Conservation (phyloP, 2,329 filamentous ascomycete genomes). For the Penicillium oxalicum region DNA sequence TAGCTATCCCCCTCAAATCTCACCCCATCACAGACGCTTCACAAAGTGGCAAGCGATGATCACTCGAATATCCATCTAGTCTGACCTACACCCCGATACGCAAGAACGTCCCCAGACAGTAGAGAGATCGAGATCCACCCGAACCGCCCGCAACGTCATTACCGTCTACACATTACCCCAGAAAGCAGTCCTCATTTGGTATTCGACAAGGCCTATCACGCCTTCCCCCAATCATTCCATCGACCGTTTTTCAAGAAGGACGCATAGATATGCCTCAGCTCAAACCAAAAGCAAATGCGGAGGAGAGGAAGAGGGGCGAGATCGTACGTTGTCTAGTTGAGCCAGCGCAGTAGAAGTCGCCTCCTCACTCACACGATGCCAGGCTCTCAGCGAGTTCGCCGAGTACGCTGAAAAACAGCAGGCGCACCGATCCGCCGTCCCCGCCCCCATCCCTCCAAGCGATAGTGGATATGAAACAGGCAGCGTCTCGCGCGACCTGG, state of each 20-base stretch:
- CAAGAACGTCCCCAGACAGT: no score
- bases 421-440: conserved; percentile 41
- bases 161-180: conserved; percentile 1
- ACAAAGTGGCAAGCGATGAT: conserved; percentile 33
- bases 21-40: conserved; percentile 1
- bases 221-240: not conserved
- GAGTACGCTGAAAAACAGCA: conserved; percentile 97
- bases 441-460: conserved; percentile 28
- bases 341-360: not conserved
- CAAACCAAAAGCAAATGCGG: conserved; percentile 56
- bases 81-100: conserved; percentile 15
- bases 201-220: conserved; percentile 2
- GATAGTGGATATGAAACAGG: conserved; percentile 35
- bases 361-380: conserved; percentile 8
- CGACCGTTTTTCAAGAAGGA: not conserved
- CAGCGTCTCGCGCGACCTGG: conserved; percentile 33
- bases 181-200: conserved; percentile 5
- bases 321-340: conserved; percentile 51
- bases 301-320: conserved; percentile 82
- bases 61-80: conserved; percentile 39
- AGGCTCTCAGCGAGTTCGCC: conserved; percentile 90
- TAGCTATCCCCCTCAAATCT: not conserved
- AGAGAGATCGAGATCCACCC: conserved; percentile 28
- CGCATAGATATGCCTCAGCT: conserved; percentile 30
- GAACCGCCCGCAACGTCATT: conserved; percentile 22